Evolutionary conservation across 768 basidiomycete species (phyloP).

Genomic region (Exidia glandulosa): DNA sequence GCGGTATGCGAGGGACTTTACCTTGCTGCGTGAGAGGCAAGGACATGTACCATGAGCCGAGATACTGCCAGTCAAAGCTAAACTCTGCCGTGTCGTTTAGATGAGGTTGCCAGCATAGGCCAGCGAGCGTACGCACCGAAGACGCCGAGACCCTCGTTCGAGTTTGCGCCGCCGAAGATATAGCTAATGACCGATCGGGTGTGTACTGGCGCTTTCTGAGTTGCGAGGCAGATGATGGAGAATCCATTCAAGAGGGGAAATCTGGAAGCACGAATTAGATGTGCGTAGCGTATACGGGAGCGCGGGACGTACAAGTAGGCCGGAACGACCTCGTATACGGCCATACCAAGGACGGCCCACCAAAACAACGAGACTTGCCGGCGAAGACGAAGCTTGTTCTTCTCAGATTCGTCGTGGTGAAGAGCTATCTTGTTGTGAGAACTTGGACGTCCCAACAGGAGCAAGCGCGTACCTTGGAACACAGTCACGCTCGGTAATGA

Average conservation of each 20-base stretch:
- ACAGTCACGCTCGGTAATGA: conserved; percentile 7
- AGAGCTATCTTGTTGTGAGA: neutral
- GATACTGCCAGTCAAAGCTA: conserved; percentile 63
- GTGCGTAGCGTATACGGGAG: neutral
- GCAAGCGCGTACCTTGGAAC: conserved; percentile 3
- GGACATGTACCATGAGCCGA: conserved; percentile 43
- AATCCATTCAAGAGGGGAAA: conserved; percentile 17
- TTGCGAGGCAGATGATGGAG: conserved; percentile 26
- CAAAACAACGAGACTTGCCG: conserved; percentile 15
- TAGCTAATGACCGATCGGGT: conserved; percentile 38
- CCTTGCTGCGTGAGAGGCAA: conserved; percentile 47
- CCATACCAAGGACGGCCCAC: conserved; percentile 10
- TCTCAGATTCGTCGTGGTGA: neutral
- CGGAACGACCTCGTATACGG: conserved; percentile 12
- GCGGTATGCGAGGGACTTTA: conserved; percentile 8
- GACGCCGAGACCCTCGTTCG: conserved; percentile 58
- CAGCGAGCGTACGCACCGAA: conserved; percentile 18
- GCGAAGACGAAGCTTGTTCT: neutral
- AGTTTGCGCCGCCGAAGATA: conserved; percentile 54
- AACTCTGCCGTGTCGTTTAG: conserved; percentile 13
- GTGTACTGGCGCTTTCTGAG: conserved; percentile 44
- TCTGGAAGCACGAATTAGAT: conserved; percentile 1
- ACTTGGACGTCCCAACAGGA: neutral
- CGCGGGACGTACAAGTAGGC: conserved; percentile 11
- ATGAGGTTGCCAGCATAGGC: neutral